A percentile compares a stretch with the other conserved stretches of the same genome.
These are phyloP conservation scores for Kokia cookei DNA, from an alignment of 441 rosid genomes.

Conservation along the genomic window DNA sequence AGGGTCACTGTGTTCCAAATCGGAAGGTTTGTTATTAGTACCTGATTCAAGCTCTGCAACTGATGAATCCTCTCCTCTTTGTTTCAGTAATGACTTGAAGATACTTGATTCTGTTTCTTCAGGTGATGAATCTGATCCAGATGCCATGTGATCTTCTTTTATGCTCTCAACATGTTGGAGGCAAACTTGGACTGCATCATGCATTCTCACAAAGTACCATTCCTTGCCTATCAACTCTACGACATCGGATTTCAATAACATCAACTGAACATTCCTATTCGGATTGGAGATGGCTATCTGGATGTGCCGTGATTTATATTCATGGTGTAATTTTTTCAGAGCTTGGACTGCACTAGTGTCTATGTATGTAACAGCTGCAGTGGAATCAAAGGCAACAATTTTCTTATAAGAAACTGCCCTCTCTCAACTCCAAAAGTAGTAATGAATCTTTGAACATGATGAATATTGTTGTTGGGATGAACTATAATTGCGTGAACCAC, in stretches of 20 bases:
- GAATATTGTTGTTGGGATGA: background rate
- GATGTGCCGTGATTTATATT: conserved; percentile 64
- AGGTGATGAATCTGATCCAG: conserved; percentile 7
- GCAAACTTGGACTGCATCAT: conserved; percentile 95
- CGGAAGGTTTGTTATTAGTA: conserved; percentile 6
- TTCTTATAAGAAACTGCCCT: background rate
- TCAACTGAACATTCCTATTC: conserved; percentile 65
- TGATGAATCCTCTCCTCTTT: conserved; percentile 35
- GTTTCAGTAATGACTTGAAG: conserved; percentile 38
- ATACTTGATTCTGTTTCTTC: conserved; percentile 33
- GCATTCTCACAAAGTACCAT: conserved; percentile 92
- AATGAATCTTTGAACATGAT: background rate
- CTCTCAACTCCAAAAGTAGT: too few relatives aligned
- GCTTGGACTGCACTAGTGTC: conserved; percentile 84
- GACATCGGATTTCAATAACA: conserved; percentile 64
- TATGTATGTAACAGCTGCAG: conserved; percentile 68
- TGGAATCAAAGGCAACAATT: background rate
- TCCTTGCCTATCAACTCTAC: conserved; percentile 87
- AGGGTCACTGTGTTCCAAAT: conserved; percentile 22
- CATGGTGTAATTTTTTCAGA: conserved; percentile 64
- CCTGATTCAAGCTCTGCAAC: conserved; percentile 50
- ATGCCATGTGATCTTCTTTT: conserved; percentile 20
- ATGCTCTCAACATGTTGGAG: conserved; percentile 70
- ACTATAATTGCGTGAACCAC: conserved; percentile 74
- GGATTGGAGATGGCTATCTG: conserved; percentile 92